Conservation (phyloP, 148 eudicot species). For the Talinum fruticosum region DNA sequence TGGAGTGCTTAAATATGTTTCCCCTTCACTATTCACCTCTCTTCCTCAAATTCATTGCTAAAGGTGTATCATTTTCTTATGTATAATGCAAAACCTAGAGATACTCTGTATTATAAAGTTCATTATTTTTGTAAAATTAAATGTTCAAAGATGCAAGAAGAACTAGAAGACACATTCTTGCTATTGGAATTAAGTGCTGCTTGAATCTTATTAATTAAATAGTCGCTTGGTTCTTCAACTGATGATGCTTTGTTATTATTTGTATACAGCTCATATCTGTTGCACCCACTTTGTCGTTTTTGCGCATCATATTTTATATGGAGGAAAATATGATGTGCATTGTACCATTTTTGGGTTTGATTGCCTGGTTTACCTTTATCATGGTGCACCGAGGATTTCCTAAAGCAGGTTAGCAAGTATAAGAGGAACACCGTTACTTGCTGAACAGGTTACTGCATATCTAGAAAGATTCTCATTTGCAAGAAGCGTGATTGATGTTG, state of each 20-base stretch:
- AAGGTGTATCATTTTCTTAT: background rate
- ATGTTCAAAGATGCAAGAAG: constrained; percentile 19
- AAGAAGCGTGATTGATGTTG: too few species aligned
- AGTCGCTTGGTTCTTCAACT: background rate
- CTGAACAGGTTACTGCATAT: too few species aligned
- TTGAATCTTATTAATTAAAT: background rate
- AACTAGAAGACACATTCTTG: constrained; percentile 16
- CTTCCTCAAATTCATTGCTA: background rate
- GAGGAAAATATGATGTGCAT: too few species aligned
- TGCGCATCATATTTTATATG: too few species aligned
- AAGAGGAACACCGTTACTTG: too few species aligned
- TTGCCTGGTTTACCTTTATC: too few species aligned
- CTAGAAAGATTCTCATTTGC: too few species aligned
- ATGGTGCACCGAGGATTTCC: too few species aligned
- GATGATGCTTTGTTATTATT: background rate
- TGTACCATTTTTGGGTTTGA: too few species aligned
- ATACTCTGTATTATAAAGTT: constrained; percentile 9
- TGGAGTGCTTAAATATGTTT: constrained; percentile 36
- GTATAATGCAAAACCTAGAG: constrained; percentile 10
- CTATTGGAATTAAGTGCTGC: background rate
- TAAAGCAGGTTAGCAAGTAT: too few species aligned
- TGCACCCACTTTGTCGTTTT: too few species aligned
- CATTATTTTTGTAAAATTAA: constrained; percentile 23
- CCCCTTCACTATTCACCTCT: background rate
- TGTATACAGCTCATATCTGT: too few species aligned